Percentiles rank a stretch among this genome's conserved stretches.
These are phyloP conservation scores for Venturia oleaginea DNA, from an alignment of 2,329 filamentous ascomycete species.

Conservation along the genomic window DNA sequence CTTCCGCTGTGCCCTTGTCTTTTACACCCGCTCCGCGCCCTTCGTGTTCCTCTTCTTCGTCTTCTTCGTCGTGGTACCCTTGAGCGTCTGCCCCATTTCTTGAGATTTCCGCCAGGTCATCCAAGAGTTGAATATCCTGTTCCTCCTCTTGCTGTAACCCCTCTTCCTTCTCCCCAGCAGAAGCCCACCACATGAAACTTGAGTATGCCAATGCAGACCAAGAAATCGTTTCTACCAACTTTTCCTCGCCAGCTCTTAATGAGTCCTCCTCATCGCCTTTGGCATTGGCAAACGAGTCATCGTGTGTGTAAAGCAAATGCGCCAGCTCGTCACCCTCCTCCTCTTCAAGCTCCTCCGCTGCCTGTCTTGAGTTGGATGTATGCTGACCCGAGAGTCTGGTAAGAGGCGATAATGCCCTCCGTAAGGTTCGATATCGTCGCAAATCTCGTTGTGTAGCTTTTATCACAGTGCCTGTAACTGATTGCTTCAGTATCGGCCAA, in stretches of 20 bases:
- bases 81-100: slow-evolving; percentile 35
- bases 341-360: slow-evolving; percentile 13
- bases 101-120: slow-evolving; percentile 30
- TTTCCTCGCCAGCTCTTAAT: slow-evolving; percentile 22
- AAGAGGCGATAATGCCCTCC: slow-evolving; percentile 44
- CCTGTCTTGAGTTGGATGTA: slow-evolving; percentile 10
- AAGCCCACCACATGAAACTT: slow-evolving; percentile 86
- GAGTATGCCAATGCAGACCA: slow-evolving; percentile 70
- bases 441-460: slow-evolving; percentile 88
- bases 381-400: slow-evolving; percentile 16
- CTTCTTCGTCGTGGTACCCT: slow-evolving; percentile 39
- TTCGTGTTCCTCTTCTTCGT: slow-evolving; percentile 27
- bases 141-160: slow-evolving; percentile 46
- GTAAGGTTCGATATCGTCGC: slow-evolving; percentile 64
- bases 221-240: slow-evolving; percentile 46
- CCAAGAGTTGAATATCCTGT: slow-evolving; percentile 36
- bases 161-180: slow-evolving; percentile 61
- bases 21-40: background rate
- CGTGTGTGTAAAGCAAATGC: slow-evolving; percentile 15
- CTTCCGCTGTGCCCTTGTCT: slow-evolving; percentile 31
- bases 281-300: slow-evolving; percentile 17
- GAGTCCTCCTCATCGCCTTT: slow-evolving; percentile 20
- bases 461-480: slow-evolving; percentile 49
- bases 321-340: slow-evolving; percentile 18
- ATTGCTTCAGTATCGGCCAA: slow-evolving; percentile 68